These are phyloP conservation scores for Candida piceae DNA, from an alignment of 805 yeast genomes.

Conservation along the genomic window DNA sequence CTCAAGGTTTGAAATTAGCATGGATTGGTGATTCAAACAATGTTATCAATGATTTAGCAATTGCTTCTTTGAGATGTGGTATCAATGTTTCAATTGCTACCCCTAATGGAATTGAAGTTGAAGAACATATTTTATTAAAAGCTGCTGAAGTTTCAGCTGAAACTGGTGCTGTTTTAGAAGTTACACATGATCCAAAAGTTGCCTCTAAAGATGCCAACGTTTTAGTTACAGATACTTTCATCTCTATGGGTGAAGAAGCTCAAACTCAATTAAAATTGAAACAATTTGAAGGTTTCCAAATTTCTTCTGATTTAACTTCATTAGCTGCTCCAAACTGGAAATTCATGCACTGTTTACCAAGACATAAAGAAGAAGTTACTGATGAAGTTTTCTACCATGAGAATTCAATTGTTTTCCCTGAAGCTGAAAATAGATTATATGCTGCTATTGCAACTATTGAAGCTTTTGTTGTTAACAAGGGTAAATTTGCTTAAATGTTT, in stretches of 20 bases:
- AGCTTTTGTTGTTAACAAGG: slow-evolving; percentile 82
- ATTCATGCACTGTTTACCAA: slow-evolving; percentile 97
- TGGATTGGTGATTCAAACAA: slow-evolving; percentile 98
- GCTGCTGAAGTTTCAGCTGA: slow-evolving; percentile 51
- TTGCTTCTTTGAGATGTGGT: slow-evolving; percentile 82
- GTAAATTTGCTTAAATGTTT: slow-evolving; percentile 35
- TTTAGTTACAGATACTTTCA: slow-evolving; percentile 93
- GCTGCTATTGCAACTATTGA: slow-evolving; percentile 95
- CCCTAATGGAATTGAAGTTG: slow-evolving; percentile 69
- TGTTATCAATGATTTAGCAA: slow-evolving; percentile 87
- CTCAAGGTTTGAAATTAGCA: slow-evolving; percentile 65
- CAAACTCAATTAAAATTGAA: slow-evolving; percentile 66
- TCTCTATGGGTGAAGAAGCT: slow-evolving; percentile 95
- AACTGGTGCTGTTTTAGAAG: slow-evolving; percentile 48
- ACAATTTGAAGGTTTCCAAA: slow-evolving; percentile 85
- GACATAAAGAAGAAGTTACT: slow-evolving; percentile 89
- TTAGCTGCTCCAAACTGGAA: slow-evolving; percentile 71
- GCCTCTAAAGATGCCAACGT: slow-evolving; percentile 76
- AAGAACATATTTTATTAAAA: slow-evolving; percentile 43
- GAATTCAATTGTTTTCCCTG: slow-evolving; percentile 82
- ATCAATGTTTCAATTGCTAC: slow-evolving; percentile 81
- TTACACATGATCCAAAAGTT: slow-evolving; percentile 65
- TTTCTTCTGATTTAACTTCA: slow-evolving; percentile 59
- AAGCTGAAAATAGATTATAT: slow-evolving; percentile 93
- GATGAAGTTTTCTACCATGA: slow-evolving; percentile 89